Evolutionary conservation across 2,329 filamentous ascomycete genomes (phyloP).

Genomic region (Fusarium verrucosum): DNA sequence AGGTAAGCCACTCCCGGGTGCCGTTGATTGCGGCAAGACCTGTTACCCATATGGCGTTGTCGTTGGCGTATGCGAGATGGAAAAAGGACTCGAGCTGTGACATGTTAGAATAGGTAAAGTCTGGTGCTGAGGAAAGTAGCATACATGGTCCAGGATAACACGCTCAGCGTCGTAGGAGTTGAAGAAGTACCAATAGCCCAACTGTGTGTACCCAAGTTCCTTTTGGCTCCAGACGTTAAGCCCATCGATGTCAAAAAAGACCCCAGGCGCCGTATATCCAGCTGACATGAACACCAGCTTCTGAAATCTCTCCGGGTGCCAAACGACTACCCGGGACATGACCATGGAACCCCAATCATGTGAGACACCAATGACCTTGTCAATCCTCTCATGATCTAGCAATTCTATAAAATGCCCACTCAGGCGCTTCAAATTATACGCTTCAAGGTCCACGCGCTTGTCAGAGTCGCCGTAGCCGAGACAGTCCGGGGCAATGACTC

Average conservation of each 20-base stretch:
- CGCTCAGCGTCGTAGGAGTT: conserved; percentile 27
- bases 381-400: conserved; percentile 16
- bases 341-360: conserved; percentile 35
- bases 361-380: conserved; percentile 18
- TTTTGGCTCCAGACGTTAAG: conserved; percentile 14
- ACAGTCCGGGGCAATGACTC: conserved; percentile 30
- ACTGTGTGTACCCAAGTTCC: conserved; percentile 23
- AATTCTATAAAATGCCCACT: conserved; percentile 24
- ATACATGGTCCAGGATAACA: conserved; percentile 11
- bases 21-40: conserved; percentile 17
- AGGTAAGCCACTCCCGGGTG: conserved; percentile 23
- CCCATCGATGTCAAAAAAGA: conserved; percentile 23
- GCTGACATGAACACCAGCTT: conserved; percentile 19
- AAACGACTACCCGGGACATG: conserved; percentile 18
- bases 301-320: conserved; percentile 15
- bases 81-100: conserved; percentile 34
- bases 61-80: conserved; percentile 19
- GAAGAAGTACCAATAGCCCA: conserved; percentile 38
- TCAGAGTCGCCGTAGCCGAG: conserved; percentile 38
- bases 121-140: neutral
- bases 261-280: conserved; percentile 14
- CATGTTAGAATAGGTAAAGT: neutral
- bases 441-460: conserved; percentile 13
- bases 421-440: conserved; percentile 22
- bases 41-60: conserved; percentile 9